Evolutionary conservation across 257 asterid species (phyloP).

Genomic region (Solanum chaucha): DNA sequence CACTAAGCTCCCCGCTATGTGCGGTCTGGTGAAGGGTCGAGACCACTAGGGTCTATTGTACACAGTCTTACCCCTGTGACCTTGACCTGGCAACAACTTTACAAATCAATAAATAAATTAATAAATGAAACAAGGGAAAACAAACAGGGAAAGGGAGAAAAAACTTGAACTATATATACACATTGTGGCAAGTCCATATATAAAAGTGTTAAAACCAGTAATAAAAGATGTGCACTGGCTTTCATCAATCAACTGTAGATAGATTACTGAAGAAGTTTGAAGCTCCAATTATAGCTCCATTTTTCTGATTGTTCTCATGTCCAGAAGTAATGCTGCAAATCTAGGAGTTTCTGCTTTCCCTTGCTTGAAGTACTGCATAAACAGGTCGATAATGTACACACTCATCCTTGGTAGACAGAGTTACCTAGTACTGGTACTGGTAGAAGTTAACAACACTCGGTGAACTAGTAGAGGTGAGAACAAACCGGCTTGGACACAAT

Average conservation of each 20-base stretch:
- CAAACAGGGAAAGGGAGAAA: not conserved
- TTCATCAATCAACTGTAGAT: not conserved
- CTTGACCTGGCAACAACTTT: not conserved
- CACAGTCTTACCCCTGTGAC: not conserved
- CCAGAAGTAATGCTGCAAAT: not conserved
- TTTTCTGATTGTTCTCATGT: not conserved
- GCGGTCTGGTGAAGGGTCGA: not conserved
- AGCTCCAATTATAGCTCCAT: not conserved
- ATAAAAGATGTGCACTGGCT: not conserved
- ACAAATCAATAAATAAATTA: not conserved
- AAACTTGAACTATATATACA: not conserved
- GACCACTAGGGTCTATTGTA: not conserved
- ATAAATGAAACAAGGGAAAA: not conserved
- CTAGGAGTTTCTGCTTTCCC: not conserved
- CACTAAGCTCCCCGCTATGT: not conserved
- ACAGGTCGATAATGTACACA: not conserved
- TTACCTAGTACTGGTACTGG: not conserved
- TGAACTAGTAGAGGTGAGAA: not conserved
- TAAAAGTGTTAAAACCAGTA: not conserved
- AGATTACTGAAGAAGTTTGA: not conserved
- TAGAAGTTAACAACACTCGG: not conserved
- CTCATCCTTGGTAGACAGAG: not conserved
- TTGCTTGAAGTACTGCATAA: not conserved
- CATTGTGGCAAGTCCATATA: not conserved
- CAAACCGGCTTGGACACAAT: not conserved